These are phyloP conservation scores for Kokia cookei DNA, from an alignment of 441 rosid species.

Conservation along the genomic window DNA sequence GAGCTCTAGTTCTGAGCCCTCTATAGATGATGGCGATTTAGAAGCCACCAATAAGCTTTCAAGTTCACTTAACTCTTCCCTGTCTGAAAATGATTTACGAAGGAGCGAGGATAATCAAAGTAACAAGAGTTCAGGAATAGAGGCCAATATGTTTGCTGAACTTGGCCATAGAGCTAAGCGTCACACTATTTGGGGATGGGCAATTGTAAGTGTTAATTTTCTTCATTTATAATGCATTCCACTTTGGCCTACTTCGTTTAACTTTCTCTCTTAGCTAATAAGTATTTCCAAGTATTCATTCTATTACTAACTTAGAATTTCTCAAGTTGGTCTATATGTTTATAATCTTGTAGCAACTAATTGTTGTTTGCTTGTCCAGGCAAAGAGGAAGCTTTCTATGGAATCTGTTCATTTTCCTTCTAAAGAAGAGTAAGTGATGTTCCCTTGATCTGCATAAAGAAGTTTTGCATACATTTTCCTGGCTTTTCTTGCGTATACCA, in stretches of 20 bases:
- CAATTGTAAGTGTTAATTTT: conserved; percentile 55
- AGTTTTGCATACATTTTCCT: neutral
- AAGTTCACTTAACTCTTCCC: conserved; percentile 28
- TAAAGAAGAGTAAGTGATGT: conserved; percentile 72
- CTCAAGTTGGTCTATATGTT: neutral
- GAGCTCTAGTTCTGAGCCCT: conserved; percentile 32
- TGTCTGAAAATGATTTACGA: conserved; percentile 19
- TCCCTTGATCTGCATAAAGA: conserved; percentile 13
- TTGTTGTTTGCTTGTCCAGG: conserved; percentile 40
- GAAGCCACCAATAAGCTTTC: conserved; percentile 29
- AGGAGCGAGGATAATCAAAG: conserved; percentile 29
- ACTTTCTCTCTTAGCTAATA: neutral
- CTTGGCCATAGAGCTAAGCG: conserved; percentile 21
- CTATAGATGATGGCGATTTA: conserved; percentile 26
- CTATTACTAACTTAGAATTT: neutral
- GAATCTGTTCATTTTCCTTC: conserved; percentile 61
- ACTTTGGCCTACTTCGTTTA: conserved; percentile 14
- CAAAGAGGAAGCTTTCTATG: conserved; percentile 76
- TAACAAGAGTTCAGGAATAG: conserved; percentile 13
- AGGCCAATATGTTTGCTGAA: conserved; percentile 27
- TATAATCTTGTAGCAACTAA: neutral
- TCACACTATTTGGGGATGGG: conserved; percentile 51
- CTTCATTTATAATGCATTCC: neutral
- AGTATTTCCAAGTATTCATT: neutral
- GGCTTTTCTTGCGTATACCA: conserved; percentile 2